These are phyloP conservation scores for Straminergon stramineum DNA, from an alignment of 225 moss, liverwort and hornwort genomes.

Conservation along the genomic window DNA sequence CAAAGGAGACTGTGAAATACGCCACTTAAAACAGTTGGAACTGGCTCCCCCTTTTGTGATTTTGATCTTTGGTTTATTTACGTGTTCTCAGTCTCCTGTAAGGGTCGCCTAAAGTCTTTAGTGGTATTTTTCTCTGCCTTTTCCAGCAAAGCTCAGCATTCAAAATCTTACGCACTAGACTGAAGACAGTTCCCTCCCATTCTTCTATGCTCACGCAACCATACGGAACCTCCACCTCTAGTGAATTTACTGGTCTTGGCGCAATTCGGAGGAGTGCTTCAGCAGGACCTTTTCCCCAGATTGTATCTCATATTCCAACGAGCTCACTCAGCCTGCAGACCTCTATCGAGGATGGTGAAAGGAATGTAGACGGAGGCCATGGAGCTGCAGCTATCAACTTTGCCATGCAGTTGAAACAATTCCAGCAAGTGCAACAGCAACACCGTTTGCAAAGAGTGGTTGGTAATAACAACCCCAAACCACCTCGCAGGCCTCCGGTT, in stretches of 20 bases:
- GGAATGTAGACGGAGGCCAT: slow-evolving; percentile 29
- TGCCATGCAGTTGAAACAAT: slow-evolving; percentile 63
- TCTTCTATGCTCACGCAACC: slow-evolving; percentile 56
- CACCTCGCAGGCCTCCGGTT: slow-evolving; percentile 39
- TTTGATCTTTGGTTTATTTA: not conserved
- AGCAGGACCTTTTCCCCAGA: slow-evolving; percentile 71
- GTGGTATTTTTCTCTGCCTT: not conserved
- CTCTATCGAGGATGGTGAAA: slow-evolving; percentile 40
- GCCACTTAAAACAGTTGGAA: not conserved
- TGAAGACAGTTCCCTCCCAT: slow-evolving; percentile 83
- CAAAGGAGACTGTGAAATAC: not conserved
- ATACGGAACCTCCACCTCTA: slow-evolving; percentile 17
- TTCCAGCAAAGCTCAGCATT: slow-evolving; percentile 97
- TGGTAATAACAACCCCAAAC: slow-evolving; percentile 1
- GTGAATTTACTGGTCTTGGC: slow-evolving; percentile 58
- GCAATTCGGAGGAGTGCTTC: slow-evolving; percentile 76
- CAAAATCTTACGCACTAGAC: slow-evolving; percentile 82
- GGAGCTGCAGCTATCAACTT: slow-evolving; percentile 69
- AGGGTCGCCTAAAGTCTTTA: not conserved
- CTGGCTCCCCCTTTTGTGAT: not conserved
- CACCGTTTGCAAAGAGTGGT: slow-evolving; percentile 31
- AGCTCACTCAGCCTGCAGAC: slow-evolving; percentile 17
- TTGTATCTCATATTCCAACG: slow-evolving; percentile 35
- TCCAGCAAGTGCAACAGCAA: slow-evolving; percentile 74
- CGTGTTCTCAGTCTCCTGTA: not conserved